Percentiles rank a stretch among this genome's conserved stretches.
These are phyloP conservation scores for Chernovozyma sophiae-reginae DNA, from an alignment of 1,139 yeast genomes.

Conservation along the genomic window DNA sequence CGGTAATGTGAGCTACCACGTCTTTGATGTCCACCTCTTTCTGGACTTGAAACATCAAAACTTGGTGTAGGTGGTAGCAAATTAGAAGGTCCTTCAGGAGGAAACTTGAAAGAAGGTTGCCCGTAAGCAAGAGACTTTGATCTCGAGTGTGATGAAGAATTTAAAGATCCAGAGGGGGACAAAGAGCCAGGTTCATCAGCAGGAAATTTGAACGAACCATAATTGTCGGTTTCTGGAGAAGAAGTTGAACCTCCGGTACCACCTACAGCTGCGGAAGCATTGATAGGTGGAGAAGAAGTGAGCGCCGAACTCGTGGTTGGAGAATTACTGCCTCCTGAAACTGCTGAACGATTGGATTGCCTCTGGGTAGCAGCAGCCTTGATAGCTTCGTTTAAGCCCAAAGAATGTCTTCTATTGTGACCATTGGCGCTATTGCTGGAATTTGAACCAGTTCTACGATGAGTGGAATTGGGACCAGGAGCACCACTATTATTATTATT, in stretches of 20 bases:
- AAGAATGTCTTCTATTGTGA: constrained; percentile 86
- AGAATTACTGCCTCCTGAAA: background rate
- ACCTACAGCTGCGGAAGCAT: constrained; percentile 6
- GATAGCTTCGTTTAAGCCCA: constrained; percentile 93
- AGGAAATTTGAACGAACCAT: constrained; percentile 35
- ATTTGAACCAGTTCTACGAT: constrained; percentile 36
- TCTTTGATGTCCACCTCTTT: constrained; percentile 35
- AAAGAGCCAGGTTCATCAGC: constrained; percentile 14
- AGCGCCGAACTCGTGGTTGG: constrained; percentile 5
- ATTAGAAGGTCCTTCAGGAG: constrained; percentile 25
- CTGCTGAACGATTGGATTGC: constrained; percentile 34
- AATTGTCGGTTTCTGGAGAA: constrained; percentile 16
- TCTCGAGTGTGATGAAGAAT: constrained; percentile 26
- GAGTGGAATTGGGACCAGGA: constrained; percentile 11
- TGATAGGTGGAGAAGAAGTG: constrained; percentile 3
- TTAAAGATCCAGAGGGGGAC: constrained; percentile 11
- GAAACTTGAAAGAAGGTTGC: constrained; percentile 43
- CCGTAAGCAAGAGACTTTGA: constrained; percentile 43
- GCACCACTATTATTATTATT: constrained; percentile 10
- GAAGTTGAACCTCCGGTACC: too few species aligned
- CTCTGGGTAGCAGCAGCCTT: constrained; percentile 89
- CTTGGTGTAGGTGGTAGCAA: constrained; percentile 48
- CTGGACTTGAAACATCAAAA: constrained; percentile 39
- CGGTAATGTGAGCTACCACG: constrained; percentile 51
- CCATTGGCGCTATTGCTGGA: constrained; percentile 38